Conservation (phyloP, 1,139 yeast species). For the Zygoascus meyerae region DNA sequence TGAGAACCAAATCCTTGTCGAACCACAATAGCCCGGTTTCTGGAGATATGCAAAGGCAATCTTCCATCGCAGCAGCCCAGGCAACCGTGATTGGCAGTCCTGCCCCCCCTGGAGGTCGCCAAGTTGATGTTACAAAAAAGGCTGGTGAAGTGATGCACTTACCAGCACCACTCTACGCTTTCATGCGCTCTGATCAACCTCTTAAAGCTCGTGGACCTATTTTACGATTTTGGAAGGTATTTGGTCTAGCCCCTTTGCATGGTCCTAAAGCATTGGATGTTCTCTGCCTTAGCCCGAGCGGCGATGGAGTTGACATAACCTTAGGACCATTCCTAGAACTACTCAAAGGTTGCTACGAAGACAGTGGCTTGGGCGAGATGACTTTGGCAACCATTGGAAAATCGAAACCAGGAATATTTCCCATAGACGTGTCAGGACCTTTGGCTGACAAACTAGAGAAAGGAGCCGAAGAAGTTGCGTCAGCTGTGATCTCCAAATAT, state of each 20-base stretch:
- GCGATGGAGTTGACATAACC: constrained; percentile 25
- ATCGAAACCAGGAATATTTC: constrained; percentile 14
- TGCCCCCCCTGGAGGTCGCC: too few relatives aligned
- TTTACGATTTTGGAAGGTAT: constrained; percentile 35
- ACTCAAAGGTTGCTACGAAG: constrained; percentile 33
- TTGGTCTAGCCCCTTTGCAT: constrained; percentile 34
- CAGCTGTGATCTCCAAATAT: background rate
- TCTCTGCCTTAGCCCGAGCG: constrained; percentile 29
- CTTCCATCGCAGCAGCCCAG: too few relatives aligned
- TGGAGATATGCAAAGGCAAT: too few relatives aligned
- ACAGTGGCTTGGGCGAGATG: constrained; percentile 33
- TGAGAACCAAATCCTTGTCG: too few relatives aligned
- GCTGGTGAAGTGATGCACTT: constrained; percentile 19
- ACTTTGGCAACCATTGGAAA: constrained; percentile 25
- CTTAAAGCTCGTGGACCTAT: constrained; percentile 34
- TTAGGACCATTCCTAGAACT: constrained; percentile 25
- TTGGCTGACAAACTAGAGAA: background rate
- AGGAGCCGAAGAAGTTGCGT: background rate
- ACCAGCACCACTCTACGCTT: constrained; percentile 28
- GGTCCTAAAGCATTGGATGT: constrained; percentile 30
- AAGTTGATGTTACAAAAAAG: background rate
- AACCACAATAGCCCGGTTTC: too few relatives aligned
- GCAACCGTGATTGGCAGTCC: too few relatives aligned
- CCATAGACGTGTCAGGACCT: constrained; percentile 3
- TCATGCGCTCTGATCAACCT: constrained; percentile 26